Evolutionary conservation across 345 rosid genomes (phyloP).

Genomic region (Ricinus communis): DNA sequence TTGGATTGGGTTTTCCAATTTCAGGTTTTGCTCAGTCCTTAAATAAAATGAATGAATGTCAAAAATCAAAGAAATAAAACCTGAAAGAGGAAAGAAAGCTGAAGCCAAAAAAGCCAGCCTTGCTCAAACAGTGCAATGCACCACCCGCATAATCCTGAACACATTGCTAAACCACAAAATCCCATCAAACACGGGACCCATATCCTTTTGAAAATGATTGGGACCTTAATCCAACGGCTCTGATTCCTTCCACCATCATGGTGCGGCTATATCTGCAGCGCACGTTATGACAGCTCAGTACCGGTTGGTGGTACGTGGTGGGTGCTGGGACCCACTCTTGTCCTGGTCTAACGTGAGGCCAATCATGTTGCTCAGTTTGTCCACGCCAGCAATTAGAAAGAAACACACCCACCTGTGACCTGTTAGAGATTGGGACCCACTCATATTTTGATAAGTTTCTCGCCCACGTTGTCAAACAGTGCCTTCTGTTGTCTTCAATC

Average conservation of each 20-base stretch:
- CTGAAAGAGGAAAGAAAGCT: neutral
- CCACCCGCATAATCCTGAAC: slow-evolving; percentile 35
- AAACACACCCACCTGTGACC: slow-evolving; percentile 32
- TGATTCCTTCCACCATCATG: slow-evolving; percentile 7
- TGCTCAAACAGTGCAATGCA: slow-evolving; percentile 40
- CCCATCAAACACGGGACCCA: slow-evolving; percentile 19
- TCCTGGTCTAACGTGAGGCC: slow-evolving; percentile 38
- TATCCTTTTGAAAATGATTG: slow-evolving; percentile 16
- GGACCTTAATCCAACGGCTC: slow-evolving; percentile 40
- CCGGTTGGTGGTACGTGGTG: slow-evolving; percentile 44
- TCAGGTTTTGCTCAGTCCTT: too few species aligned
- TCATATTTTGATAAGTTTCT: slow-evolving; percentile 18
- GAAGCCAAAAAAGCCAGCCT: slow-evolving; percentile 12
- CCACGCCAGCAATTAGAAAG: slow-evolving; percentile 47
- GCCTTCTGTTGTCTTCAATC: slow-evolving; percentile 45
- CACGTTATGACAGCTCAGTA: slow-evolving; percentile 65
- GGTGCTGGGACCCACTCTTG: slow-evolving; percentile 7
- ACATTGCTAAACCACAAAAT: neutral
- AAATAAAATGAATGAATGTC: too few species aligned
- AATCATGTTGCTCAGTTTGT: slow-evolving; percentile 50
- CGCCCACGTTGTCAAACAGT: slow-evolving; percentile 57
- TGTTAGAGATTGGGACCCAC: slow-evolving; percentile 8
- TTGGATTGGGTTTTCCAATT: too few species aligned
- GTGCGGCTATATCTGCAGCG: slow-evolving; percentile 7
- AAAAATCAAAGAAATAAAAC: too few species aligned